Base-by-base conservation (phyloP, 225 moss, liverwort and hornwort species). In the Thuidium tamariscinum region DNA sequence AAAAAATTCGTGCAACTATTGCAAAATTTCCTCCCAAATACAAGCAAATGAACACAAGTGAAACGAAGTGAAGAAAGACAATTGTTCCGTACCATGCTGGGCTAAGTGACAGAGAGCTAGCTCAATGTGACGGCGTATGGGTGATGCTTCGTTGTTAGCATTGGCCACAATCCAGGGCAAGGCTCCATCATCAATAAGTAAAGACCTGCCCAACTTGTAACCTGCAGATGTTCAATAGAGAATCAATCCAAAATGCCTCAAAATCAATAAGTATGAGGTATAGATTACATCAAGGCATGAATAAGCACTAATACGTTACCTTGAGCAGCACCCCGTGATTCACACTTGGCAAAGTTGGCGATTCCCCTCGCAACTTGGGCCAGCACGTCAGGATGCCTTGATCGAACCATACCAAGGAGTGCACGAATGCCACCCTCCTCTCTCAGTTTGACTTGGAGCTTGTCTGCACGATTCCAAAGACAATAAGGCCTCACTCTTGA, bases 161-260 rank as follows among this genome's bases (percentile, higher is more conserved):
- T 98, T 98, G 61, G 96, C 96, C 83, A 98, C 96, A 88, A 98
- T 98, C 98, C 98, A 98, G 59, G 98, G 98, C 62, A 98, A 85
- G 29, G 98, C 98, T 91, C 98, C 98, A 88, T 98, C 98, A 81
- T 98, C 98, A 71, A 98, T 98, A 11, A 98, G 88, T 62, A 98
- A 89, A 49, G 98, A 98, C 85, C 95, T 95, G 66, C 98, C 98
- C 63, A 94, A 82, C 85, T 96, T 96, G 83, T 95, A 95, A 76
- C 97, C 96, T 96, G 63, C 90, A 90, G 14, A 61, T 46, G 68
- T 78, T 81, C 41, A 16, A 69, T 37, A 69, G 6, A 34, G 51
- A 57, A 82, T 86, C 54, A 88, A 62, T 68, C 49, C 68, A 63
- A 77, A 74, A 60, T 65, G 54, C 55, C 37, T 39, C 29, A 81